Evolutionary conservation across 163 green algal genomes (phyloP), one percentile per base, ranked within the genome.

Genomic region (Prototheca wickerhamii): DNA sequence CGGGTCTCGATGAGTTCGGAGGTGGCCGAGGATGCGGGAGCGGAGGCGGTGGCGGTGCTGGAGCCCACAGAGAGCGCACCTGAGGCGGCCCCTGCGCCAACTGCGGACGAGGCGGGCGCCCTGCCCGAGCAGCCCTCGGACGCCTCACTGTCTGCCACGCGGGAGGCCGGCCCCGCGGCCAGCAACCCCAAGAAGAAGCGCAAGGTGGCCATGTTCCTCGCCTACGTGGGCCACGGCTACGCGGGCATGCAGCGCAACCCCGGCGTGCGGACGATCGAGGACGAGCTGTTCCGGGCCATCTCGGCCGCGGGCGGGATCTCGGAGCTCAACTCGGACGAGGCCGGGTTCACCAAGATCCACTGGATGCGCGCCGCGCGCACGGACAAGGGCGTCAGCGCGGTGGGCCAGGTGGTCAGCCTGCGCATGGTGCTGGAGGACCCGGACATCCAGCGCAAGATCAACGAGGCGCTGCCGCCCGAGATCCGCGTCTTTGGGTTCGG

Each of bases 301-400:
- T 46, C 62, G 33, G 69, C 60, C 2, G 77, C 84, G n/a, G 87
- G 87, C 17, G 86, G 70, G 30, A 95, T 96, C 61, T 81, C 76
- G 3, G 70, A 84, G 10, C 58, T 75, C 3, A 92, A 95, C 64
- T 74, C 81, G 18, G 81, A 82, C 28, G 79, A 90, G 4, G 34
- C 59, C 26, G 72, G 72, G 42, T 87, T 86, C 51, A 60, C 34
- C 8, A 89, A 89, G 77, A 71, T 93, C 44, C 71, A 90, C 40
- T 98, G 89, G 87, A 87, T 74, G 63, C 79, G 92, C 0, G 86
- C 87, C 1, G 92, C 92, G 3, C 81, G 92, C 25, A 98, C 92
- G 23, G 92, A 98, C 82, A 96, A 95, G 74, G 92, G 92, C 29
- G 92, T 98, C 43, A 91, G 77, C 61, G 92, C 92, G 1, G 69